Base-by-base conservation (phyloP, 2,329 filamentous ascomycete genomes). In the Fusarium verrucosum region DNA sequence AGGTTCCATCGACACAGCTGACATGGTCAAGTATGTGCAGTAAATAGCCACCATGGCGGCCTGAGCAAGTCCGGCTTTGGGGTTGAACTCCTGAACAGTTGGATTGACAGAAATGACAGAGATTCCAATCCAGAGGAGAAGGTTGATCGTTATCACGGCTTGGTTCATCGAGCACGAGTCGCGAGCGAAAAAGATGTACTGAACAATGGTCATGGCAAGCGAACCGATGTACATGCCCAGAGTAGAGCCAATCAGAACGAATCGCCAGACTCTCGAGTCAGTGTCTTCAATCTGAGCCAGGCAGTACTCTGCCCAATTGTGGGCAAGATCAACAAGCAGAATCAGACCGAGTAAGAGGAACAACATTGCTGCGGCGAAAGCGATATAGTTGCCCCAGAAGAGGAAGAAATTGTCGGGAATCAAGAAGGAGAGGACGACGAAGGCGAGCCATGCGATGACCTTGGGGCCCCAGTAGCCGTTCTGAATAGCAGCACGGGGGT, bases 391-490 rank as follows among this genome's bases (percentile, higher is more conserved):
- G 65, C 95, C 95, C 89, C 93, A 99, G 66, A 96, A 87, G 73
- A 96, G 87, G 80, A 97, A 98, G 83, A 99, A 98, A 25, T 82
- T 83, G 74, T 99, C 94, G 16, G 95, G 95, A 55, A 99, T 97
- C 72, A 99, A 87, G 82, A 98, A 99, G 23, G 94, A 96, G 57
- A 96, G 76, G 58, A 97, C 92, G 59, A 98, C 88, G 68, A 98
- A 86, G 14, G 84, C 87, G 45, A 97, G 75, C 95, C 95, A 99
- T 49, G 89, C 87, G 59, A 97, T 87, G 57, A 99, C 85, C 81
- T 99, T 99, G 41, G 95, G 95, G 3, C 94, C 95, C 95, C 95
- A 99, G 79, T 92, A 99, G n/a, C 94, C 95, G 79, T 99, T 99
- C 75, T 99, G 95, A 50, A 99, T 85, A 17, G 88, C 86, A 3